Evolutionary conservation across 768 basidiomycete genomes (phyloP).

Genomic region (Hysterangium stoloniferum): DNA sequence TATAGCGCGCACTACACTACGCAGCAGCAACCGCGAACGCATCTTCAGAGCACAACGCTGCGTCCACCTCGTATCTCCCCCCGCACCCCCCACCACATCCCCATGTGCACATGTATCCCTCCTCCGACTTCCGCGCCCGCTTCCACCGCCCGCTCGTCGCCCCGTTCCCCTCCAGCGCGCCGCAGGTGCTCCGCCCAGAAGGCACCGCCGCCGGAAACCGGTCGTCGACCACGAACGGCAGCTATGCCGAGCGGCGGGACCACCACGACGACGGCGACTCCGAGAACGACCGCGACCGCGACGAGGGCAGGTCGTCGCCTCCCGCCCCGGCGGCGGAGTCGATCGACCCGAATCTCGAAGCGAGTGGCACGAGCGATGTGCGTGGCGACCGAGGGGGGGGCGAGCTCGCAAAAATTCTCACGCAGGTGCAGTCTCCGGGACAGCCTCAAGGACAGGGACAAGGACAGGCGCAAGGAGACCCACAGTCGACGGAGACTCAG

Average conservation of each 20-base stretch:
- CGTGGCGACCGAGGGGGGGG: conserved; percentile 6
- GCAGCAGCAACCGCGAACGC: conserved; percentile 1
- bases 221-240: conserved; percentile 8
- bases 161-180: conserved; percentile 40
- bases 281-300: background rate
- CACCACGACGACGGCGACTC: conserved; percentile 1
- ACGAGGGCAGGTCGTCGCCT: background rate
- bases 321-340: background rate
- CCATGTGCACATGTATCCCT: conserved; percentile 13
- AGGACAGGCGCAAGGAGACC: too few species aligned
- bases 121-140: conserved; percentile 56
- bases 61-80: conserved; percentile 10
- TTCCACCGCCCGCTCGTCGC: conserved; percentile 55
- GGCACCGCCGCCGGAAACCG: background rate
- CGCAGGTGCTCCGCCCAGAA: conserved; percentile 6
- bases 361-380: conserved; percentile 9
- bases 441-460: too few species aligned
- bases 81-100: conserved; percentile 8
- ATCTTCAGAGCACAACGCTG: background rate
- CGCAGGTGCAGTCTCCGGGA: too few species aligned
- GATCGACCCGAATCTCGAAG: conserved; percentile 9
- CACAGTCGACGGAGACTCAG: too few species aligned
- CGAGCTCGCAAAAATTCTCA: too few species aligned
- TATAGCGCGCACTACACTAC: conserved; percentile 9
- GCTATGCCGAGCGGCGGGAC: conserved; percentile 2